Percentiles rank a stretch among this genome's conserved stretches.
phyloP scores from a whole-genome alignment of 2,329 filamentous ascomycete genomes.

The Fusarium cicatricum region DNA sequence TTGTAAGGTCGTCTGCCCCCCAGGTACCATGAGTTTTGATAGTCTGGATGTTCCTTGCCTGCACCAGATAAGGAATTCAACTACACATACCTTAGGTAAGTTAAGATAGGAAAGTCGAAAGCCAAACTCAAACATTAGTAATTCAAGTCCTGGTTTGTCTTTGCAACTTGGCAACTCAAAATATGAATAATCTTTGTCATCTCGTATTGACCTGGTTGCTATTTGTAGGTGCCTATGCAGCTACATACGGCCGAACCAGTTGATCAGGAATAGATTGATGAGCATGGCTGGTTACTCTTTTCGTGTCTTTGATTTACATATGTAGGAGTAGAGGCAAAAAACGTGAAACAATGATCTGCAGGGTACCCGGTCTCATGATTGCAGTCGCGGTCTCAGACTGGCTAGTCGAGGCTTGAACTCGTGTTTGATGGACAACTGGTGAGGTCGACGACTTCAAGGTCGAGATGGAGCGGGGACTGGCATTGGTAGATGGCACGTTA shows the following conservation, averaged over 20 bases:
- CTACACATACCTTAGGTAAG: too few relatives aligned
- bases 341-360: constrained; percentile 34
- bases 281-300: constrained; percentile 16
- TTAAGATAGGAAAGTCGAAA: too few relatives aligned
- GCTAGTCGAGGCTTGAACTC: constrained; percentile 10
- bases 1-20: too few relatives aligned
- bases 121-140: too few relatives aligned
- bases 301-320: constrained; percentile 2
- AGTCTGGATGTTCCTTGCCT: too few relatives aligned
- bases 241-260: background rate
- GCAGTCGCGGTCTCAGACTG: constrained; percentile 13
- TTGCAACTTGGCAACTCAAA: too few relatives aligned
- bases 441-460: constrained; percentile 7
- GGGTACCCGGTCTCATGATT: constrained; percentile 26
- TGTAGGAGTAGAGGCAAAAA: constrained; percentile 12
- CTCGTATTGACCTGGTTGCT: too few relatives aligned
- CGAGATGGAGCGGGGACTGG: background rate
- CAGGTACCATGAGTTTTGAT: too few relatives aligned
- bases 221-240: too few relatives aligned
- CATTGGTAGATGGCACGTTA: background rate
- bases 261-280: background rate
- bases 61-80: too few relatives aligned
- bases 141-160: too few relatives aligned
- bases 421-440: constrained; percentile 21
- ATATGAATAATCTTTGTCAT: too few relatives aligned